These are phyloP conservation scores for Aspergillus sp. DNA, from an alignment of 2,329 filamentous ascomycete species.

Conservation along the genomic window DNA sequence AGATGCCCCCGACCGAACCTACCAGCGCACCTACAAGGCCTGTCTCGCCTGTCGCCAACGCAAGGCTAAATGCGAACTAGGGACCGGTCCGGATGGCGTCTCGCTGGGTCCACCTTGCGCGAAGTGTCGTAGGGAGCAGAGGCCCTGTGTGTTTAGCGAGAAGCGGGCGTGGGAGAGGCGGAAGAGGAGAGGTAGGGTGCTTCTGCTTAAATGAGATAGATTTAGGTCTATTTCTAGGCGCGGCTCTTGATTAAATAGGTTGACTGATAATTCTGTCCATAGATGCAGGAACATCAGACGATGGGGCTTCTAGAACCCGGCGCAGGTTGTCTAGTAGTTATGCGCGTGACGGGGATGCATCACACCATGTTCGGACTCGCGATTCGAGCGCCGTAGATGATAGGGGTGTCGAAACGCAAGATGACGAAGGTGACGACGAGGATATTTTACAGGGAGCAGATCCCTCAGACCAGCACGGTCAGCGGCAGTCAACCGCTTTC, in stretches of 20 bases:
- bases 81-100: slow-evolving; percentile 39
- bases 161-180: slow-evolving; percentile 42
- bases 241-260: neutral
- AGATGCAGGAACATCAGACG: slow-evolving; percentile 11
- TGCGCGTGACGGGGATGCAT: slow-evolving; percentile 3
- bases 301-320: slow-evolving; percentile 5
- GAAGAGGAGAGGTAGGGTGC: slow-evolving; percentile 33
- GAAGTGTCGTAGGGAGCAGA: slow-evolving; percentile 52
- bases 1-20: slow-evolving; percentile 34
- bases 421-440: neutral
- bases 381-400: slow-evolving; percentile 1
- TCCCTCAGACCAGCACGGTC: slow-evolving; percentile 9
- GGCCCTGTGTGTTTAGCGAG: slow-evolving; percentile 50
- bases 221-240: neutral
- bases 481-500: slow-evolving; percentile 30
- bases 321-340: slow-evolving; percentile 8
- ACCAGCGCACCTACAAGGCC: slow-evolving; percentile 56
- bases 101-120: slow-evolving; percentile 45
- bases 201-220: neutral
- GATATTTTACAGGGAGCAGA: slow-evolving; percentile 5
- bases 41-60: slow-evolving; percentile 54
- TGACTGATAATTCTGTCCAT: neutral
- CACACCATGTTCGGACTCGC: neutral
- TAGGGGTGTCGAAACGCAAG: neutral
- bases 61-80: slow-evolving; percentile 54